Evolutionary conservation across 257 asterid species (phyloP).

Genomic region (Hygrophila difformis): DNA sequence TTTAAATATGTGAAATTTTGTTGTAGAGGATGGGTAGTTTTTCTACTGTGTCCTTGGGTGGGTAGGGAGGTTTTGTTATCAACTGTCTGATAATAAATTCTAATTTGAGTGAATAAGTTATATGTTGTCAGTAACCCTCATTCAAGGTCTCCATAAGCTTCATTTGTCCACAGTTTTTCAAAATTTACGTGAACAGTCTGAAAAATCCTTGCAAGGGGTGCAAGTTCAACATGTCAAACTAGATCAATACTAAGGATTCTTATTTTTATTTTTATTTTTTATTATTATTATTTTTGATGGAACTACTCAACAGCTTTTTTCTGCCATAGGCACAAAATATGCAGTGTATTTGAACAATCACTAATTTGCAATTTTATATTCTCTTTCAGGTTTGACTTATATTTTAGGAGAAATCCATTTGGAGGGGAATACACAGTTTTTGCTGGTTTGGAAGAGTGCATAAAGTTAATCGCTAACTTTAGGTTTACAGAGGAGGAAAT

Average conservation of each 20-base stretch:
- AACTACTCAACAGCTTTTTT: neutral
- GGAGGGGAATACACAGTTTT: conserved; percentile 95
- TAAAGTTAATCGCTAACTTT: conserved; percentile 79
- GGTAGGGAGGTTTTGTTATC: too few relatives aligned
- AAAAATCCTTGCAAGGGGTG: neutral
- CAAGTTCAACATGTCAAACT: conserved; percentile 4
- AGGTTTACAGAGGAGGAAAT: conserved; percentile 73
- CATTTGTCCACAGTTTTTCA: neutral
- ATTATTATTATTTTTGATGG: conserved; percentile 8
- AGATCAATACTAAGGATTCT: neutral
- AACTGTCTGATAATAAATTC: too few relatives aligned
- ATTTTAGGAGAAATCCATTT: conserved; percentile 75
- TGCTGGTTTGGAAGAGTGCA: conserved; percentile 98
- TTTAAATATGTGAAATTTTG: too few relatives aligned
- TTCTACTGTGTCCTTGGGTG: too few relatives aligned
- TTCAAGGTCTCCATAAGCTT: neutral
- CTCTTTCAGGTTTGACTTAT: conserved; percentile 80
- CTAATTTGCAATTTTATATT: conserved; percentile 12
- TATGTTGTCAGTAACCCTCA: too few relatives aligned
- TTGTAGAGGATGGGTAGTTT: too few relatives aligned
- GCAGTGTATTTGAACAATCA: conserved; percentile 10
- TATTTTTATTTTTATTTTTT: too few relatives aligned
- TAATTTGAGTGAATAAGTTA: too few relatives aligned
- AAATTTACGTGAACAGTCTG: neutral
- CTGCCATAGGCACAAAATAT: conserved; percentile 2